Evolutionary conservation across 2,329 filamentous ascomycete genomes (phyloP), one percentile per base, ranked within the genome.

Genomic region (Fusarium sp.): DNA sequence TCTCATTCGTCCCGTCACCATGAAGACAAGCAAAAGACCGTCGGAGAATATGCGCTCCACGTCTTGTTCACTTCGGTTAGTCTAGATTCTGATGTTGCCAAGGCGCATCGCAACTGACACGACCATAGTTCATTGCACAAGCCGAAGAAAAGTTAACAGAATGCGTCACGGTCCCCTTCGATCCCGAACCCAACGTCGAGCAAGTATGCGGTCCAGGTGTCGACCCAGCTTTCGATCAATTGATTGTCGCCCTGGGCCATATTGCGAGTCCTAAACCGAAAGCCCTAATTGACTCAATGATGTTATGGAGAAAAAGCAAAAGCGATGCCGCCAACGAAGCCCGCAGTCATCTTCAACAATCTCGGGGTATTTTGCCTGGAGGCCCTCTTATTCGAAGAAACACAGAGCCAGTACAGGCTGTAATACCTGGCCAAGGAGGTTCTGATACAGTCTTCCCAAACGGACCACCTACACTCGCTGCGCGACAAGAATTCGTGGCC

Each of bases 251-350:
- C 17, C 86, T 99, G 39, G 96, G 96, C 5, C 95, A 98, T 78
- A 97, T 99, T 75, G 94, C 95, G 54, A 92, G 94, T 62, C 92
- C 95, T 71, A 97, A 97, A 77, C 97, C 97, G 7, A 98, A 97
- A 78, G 93, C 94, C 7, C 82, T 99, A 52, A 98, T 99, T 75
- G 96, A 99, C 79, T 95, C 93, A 20, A 94, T 99, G 79, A 99
- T 99, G 93, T 87, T 97, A 33, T 99, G 96, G 96, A 90, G 96
- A 58, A 98, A 98, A 80, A 93, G 90, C 69, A 98, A 98, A 82
- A 97, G 94, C 69, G 95, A 98, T 79, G 90, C 92, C 22, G 94
- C 95, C 28, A 91, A 89, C 72, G 88, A 91, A 68, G 91, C 92
- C 28, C 85, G 89, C 22, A 80, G 71, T 44, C 85, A 89, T 73